Evolutionary conservation across 306 rosid species (phyloP).

Genomic region (Luffa aegyptiaca): DNA sequence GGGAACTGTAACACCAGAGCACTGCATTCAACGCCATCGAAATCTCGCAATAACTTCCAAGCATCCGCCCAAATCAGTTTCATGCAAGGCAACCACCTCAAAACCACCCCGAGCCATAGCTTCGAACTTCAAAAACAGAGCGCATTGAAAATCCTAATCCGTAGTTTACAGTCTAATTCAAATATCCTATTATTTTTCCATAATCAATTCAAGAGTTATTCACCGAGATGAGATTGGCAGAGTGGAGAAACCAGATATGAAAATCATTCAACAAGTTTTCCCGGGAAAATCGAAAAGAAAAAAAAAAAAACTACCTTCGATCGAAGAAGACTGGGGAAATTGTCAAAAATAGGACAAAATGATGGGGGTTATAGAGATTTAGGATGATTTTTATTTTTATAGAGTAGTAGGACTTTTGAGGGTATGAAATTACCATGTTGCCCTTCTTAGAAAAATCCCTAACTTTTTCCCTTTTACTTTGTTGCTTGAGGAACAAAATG

Average conservation of each 20-base stretch:
- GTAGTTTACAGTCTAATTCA: background rate
- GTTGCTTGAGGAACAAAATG: no score
- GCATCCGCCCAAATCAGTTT: background rate
- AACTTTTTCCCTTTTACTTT: no score
- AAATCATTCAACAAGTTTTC: background rate
- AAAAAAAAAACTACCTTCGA: background rate
- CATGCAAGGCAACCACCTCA: background rate
- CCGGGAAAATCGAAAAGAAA: background rate
- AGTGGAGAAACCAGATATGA: background rate
- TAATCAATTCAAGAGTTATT: background rate
- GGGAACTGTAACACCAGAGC: background rate
- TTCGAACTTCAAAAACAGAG: background rate
- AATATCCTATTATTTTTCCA: background rate
- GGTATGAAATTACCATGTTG: no score
- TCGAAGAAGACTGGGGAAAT: background rate
- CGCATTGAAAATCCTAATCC: background rate
- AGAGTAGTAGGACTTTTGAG: no score
- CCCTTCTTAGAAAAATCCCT: no score
- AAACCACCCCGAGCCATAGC: background rate
- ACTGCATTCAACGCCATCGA: background rate
- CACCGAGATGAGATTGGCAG: background rate
- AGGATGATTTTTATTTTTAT: no score
- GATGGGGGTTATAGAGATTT: no score
- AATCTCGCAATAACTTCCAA: background rate
- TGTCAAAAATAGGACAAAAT: no score